Evolutionary conservation across 306 rosid species (phyloP).

Genomic region (Trichosanthes cucumerina): DNA sequence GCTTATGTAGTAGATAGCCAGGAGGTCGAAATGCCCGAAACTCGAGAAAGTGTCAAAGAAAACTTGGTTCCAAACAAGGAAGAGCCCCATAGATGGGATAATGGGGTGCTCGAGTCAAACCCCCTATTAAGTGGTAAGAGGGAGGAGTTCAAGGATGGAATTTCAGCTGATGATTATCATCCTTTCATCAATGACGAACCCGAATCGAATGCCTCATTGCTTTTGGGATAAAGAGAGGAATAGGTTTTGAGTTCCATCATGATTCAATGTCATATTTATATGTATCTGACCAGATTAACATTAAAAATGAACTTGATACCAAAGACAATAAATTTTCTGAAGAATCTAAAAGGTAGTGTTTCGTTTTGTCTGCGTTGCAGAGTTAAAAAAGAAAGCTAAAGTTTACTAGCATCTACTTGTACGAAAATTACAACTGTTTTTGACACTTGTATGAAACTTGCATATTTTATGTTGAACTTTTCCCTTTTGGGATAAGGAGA

Average conservation of each 20-base stretch:
- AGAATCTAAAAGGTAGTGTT: not conserved
- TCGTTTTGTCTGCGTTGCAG: not conserved
- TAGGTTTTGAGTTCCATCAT: not conserved
- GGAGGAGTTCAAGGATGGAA: constrained; percentile 19
- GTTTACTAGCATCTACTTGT: not conserved
- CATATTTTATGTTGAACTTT: not conserved
- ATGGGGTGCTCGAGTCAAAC: constrained; percentile 30
- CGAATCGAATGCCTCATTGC: constrained; percentile 35
- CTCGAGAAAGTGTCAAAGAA: constrained; percentile 37
- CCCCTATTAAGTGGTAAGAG: constrained; percentile 29
- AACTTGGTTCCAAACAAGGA: constrained; percentile 49
- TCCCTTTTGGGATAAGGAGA: not conserved
- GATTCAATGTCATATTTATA: not conserved
- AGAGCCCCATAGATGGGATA: constrained; percentile 32
- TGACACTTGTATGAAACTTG: not conserved
- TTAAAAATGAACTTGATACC: not conserved
- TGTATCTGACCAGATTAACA: not conserved
- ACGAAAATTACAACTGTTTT: not conserved
- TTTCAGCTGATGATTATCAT: constrained; percentile 37
- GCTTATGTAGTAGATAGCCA: constrained; percentile 4
- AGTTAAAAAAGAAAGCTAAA: not conserved
- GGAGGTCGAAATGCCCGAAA: constrained; percentile 24
- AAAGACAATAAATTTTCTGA: not conserved
- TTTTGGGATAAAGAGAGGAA: constrained; percentile 21
- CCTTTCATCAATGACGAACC: constrained; percentile 46